Conservation (phyloP, 228 moss, liverwort and hornwort species). For the Sphagnum magellanicum region DNA sequence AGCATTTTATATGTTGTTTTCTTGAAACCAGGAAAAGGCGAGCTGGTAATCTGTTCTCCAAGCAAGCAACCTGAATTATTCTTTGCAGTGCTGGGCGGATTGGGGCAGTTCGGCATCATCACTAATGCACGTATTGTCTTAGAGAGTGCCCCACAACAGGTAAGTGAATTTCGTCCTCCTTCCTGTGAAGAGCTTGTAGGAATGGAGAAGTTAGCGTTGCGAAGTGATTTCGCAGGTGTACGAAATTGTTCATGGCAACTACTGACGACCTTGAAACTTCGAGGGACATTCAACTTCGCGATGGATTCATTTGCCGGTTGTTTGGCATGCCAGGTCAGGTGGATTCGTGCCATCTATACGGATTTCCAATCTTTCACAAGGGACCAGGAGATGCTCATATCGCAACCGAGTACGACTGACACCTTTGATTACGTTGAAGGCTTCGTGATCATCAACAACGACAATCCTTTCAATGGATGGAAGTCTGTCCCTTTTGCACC, state of each 20-base stretch:
- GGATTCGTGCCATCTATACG: constrained; percentile 64
- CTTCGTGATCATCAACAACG: constrained; percentile 65
- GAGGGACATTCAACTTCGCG: neutral
- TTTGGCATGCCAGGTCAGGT: constrained; percentile 35
- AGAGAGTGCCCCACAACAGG: constrained; percentile 45
- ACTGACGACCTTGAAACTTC: neutral
- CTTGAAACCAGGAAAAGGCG: constrained; percentile 33
- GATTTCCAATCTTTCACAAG: constrained; percentile 45
- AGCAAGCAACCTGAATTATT: constrained; percentile 36
- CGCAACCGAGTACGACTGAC: constrained; percentile 14
- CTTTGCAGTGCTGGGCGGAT: constrained; percentile 53
- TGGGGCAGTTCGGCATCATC: constrained; percentile 75
- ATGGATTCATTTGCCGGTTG: neutral
- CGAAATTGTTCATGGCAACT: neutral
- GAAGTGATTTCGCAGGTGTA: neutral
- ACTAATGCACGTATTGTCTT: constrained; percentile 63
- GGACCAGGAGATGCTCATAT: constrained; percentile 49
- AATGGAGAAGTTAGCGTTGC: neutral
- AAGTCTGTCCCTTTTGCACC: constrained; percentile 63
- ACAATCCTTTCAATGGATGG: constrained; percentile 49
- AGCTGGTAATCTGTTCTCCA: constrained; percentile 33
- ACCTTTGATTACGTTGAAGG: constrained; percentile 85
- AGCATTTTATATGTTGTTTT: neutral
- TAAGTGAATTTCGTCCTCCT: neutral
- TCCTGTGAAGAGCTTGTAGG: neutral